These are phyloP conservation scores for Diversispora epigaea DNA, from an alignment of 192 early-diverging fungal genomes.

Conservation along the genomic window DNA sequence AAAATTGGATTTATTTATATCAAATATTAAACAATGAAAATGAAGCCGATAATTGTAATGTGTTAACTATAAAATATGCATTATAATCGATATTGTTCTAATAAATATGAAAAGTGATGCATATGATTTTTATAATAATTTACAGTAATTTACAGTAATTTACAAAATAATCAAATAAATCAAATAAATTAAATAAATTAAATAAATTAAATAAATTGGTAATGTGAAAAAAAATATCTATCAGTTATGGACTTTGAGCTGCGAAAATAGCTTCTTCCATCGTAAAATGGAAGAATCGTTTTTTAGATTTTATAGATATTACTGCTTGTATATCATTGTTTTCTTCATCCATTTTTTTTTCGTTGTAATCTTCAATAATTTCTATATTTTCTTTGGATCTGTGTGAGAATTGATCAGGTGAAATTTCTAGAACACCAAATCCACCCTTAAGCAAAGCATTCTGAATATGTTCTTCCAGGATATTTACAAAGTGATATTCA, in stretches of 20 bases:
- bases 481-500: conserved; percentile 43
- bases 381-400: not conserved
- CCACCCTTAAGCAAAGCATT: not conserved
- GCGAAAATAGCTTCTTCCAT: conserved; percentile 4
- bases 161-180: too few species aligned
- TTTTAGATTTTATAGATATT: not conserved
- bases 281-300: conserved; percentile 15
- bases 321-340: not conserved
- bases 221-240: too few species aligned
- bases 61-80: too few species aligned
- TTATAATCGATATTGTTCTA: too few species aligned
- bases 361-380: not conserved
- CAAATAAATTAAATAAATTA: too few species aligned
- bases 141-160: too few species aligned
- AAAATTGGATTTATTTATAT: too few species aligned
- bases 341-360: not conserved
- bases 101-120: too few species aligned
- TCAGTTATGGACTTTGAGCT: not conserved
- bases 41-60: too few species aligned
- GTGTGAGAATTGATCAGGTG: not conserved
- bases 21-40: too few species aligned
- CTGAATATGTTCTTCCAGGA: conserved; percentile 16
- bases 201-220: too few species aligned
- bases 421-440: not conserved
- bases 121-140: too few species aligned